Evolutionary conservation across 129 eudicot genomes (phyloP).

Genomic region (Chrysanthemum makinoi): DNA sequence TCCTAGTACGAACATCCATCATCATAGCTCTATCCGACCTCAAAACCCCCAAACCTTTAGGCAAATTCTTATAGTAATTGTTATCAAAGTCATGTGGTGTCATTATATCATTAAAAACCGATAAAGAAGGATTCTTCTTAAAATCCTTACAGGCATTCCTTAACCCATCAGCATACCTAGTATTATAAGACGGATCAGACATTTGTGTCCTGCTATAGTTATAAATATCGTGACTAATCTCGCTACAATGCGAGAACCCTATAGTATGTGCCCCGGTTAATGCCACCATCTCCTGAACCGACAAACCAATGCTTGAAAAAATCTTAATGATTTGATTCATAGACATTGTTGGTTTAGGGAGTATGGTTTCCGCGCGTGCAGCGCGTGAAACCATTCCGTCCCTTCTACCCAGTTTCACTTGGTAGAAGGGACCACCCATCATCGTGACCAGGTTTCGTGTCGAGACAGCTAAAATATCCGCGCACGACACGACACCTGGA

Average conservation of each 20-base stretch:
- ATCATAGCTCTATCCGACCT: constrained; percentile 54
- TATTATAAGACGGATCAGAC: constrained; percentile 10
- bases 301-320: not conserved
- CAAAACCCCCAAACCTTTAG: constrained; percentile 64
- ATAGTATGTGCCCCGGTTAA: constrained; percentile 6
- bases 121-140: constrained; percentile 2
- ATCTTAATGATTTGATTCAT: not conserved
- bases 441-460: constrained; percentile 1
- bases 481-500: constrained; percentile 8
- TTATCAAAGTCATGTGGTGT: constrained; percentile 51
- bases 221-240: not conserved
- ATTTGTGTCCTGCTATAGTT: not conserved
- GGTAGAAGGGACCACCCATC: constrained; percentile 3
- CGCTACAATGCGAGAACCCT: constrained; percentile 7
- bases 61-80: constrained; percentile 54
- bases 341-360: constrained; percentile 2
- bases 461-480: constrained; percentile 3
- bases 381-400: constrained; percentile 6
- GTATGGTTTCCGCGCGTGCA: not conserved
- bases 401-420: not conserved
- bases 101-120: constrained; percentile 13
- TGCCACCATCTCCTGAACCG: constrained; percentile 10
- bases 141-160: constrained; percentile 3
- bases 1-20: constrained; percentile 26
- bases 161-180: not conserved